A percentile compares a stretch with the other conserved stretches of the same genome.
phyloP scores from a whole-genome alignment of 352 stramenopile genomes.

The Nothophytophthora sp. region DNA sequence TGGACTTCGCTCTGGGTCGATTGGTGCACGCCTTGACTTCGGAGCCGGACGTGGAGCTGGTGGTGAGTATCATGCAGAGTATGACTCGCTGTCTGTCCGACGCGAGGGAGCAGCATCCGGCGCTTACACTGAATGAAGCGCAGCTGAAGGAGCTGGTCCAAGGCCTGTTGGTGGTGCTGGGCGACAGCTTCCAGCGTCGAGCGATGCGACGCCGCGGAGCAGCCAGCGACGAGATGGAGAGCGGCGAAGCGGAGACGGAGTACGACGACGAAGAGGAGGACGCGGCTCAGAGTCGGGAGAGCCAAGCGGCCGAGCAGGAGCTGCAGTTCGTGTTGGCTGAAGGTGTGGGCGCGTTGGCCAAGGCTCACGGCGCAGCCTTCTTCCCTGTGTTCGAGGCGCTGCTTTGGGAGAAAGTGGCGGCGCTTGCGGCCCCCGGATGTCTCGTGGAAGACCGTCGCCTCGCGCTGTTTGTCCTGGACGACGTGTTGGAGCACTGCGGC shows the following conservation, averaged over 20 bases:
- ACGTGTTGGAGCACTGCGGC: slow-evolving; percentile 82
- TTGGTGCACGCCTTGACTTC: slow-evolving; percentile 78
- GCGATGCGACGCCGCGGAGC: slow-evolving; percentile 42
- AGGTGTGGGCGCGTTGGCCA: slow-evolving; percentile 72
- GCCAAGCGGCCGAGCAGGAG: slow-evolving; percentile 55
- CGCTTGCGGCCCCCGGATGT: slow-evolving; percentile 65
- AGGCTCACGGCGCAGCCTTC: slow-evolving; percentile 63
- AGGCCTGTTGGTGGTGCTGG: slow-evolving; percentile 71
- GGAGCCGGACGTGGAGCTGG: slow-evolving; percentile 82
- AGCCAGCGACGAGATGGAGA: slow-evolving; percentile 28
- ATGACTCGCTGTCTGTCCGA: slow-evolving; percentile 73
- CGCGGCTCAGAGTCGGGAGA: slow-evolving; percentile 43
- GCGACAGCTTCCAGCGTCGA: slow-evolving; percentile 81
- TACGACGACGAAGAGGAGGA: slow-evolving; percentile 51
- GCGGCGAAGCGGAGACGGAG: slow-evolving; percentile 21
- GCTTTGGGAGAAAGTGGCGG: slow-evolving; percentile 78
- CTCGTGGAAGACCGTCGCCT: slow-evolving; percentile 79
- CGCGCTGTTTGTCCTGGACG: slow-evolving; percentile 85
- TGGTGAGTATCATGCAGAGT: slow-evolving; percentile 86
- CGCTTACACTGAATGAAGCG: slow-evolving; percentile 66
- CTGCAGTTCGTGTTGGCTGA: slow-evolving; percentile 83
- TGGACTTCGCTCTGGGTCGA: slow-evolving; percentile 81
- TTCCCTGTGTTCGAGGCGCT: slow-evolving; percentile 78
- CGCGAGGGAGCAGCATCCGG: slow-evolving; percentile 39
- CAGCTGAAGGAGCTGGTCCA: slow-evolving; percentile 76